Percentiles rank a stretch among this genome's conserved stretches.
Evolutionary conservation across 169 alveolate species (phyloP).

Genomic region (Plasmodium ovale): DNA sequence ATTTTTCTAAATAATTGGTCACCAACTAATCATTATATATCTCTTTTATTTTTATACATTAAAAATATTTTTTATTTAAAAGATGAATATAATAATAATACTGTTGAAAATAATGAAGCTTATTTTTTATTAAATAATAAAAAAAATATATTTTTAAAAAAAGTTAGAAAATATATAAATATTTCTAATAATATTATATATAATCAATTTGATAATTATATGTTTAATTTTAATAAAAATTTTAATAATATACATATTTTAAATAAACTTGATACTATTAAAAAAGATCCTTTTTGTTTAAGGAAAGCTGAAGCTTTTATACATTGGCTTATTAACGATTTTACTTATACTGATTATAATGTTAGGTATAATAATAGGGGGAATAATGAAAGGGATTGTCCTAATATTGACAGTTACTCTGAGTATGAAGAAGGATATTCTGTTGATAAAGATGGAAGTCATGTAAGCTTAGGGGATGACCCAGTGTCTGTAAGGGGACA

Average conservation of each 20-base stretch:
- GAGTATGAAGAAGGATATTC: no score
- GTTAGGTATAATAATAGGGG: not conserved
- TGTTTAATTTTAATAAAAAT: constrained; percentile 36
- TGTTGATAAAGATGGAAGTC: not conserved
- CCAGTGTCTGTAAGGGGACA: not conserved
- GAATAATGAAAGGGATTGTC: not conserved
- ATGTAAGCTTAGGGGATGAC: not conserved
- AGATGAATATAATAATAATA: constrained; percentile 38
- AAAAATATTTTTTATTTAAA: constrained; percentile 51
- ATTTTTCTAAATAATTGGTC: constrained; percentile 18
- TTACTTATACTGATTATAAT: not conserved
- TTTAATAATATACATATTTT: not conserved
- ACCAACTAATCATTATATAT: constrained; percentile 57
- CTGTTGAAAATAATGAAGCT: constrained; percentile 46
- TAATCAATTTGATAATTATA: constrained; percentile 24
- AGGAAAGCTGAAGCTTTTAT: constrained; percentile 61
- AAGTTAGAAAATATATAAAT: constrained; percentile 34
- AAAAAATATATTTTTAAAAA: constrained; percentile 24
- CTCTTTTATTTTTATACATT: constrained; percentile 48
- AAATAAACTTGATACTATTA: constrained; percentile 19
- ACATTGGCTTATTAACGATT: constrained; percentile 68
- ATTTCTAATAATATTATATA: constrained; percentile 2
- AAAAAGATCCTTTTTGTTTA: constrained; percentile 19
- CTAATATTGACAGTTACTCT: no score
- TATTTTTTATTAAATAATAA: constrained; percentile 38